A percentile compares a stretch with the other conserved stretches of the same genome.
Evolutionary conservation across 1,284 basidiomycete genomes (phyloP).

Genomic region (Boletus semigastroideus): DNA sequence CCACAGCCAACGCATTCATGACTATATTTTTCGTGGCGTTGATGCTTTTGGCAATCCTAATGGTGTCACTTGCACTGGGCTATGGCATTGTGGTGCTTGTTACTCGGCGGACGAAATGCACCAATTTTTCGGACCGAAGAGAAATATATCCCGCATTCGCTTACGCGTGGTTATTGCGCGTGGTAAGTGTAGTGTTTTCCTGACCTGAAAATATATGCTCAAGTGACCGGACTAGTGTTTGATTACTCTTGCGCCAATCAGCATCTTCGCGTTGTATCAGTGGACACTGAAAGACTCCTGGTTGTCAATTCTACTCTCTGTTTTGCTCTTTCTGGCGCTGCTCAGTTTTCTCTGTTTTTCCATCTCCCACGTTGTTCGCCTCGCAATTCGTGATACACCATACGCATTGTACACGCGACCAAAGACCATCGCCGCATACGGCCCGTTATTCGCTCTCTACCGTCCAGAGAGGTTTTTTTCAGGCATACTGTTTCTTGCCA

Average conservation of each 20-base stretch:
- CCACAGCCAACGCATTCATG: slow-evolving; percentile 82
- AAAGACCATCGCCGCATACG: slow-evolving; percentile 38
- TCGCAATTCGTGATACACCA: slow-evolving; percentile 40
- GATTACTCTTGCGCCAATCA: slow-evolving; percentile 64
- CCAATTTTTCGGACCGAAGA: slow-evolving; percentile 34
- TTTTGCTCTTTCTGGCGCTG: slow-evolving; percentile 62
- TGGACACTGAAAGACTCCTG: slow-evolving; percentile 88
- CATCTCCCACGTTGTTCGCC: slow-evolving; percentile 44
- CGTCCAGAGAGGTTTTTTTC: slow-evolving; percentile 56
- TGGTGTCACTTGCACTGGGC: slow-evolving; percentile 52
- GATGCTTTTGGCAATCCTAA: slow-evolving; percentile 58
- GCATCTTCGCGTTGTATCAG: slow-evolving; percentile 82
- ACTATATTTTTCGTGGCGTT: slow-evolving; percentile 75
- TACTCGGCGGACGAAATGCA: slow-evolving; percentile 25
- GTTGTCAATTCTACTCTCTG: slow-evolving; percentile 69
- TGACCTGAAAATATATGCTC: slow-evolving; percentile 2
- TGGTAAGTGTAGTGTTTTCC: slow-evolving; percentile 41
- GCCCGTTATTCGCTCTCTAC: slow-evolving; percentile 58
- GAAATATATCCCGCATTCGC: slow-evolving; percentile 48
- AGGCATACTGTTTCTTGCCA: slow-evolving; percentile 54
- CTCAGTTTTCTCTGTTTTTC: slow-evolving; percentile 47
- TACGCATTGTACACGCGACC: slow-evolving; percentile 39
- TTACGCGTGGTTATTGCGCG: slow-evolving; percentile 57
- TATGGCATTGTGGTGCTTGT: slow-evolving; percentile 45
- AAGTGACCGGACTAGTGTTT: slow-evolving; percentile 47